phyloP scores from a whole-genome alignment of 2,329 filamentous ascomycete species.

The Phaeosphaeriaceae sp. region DNA sequence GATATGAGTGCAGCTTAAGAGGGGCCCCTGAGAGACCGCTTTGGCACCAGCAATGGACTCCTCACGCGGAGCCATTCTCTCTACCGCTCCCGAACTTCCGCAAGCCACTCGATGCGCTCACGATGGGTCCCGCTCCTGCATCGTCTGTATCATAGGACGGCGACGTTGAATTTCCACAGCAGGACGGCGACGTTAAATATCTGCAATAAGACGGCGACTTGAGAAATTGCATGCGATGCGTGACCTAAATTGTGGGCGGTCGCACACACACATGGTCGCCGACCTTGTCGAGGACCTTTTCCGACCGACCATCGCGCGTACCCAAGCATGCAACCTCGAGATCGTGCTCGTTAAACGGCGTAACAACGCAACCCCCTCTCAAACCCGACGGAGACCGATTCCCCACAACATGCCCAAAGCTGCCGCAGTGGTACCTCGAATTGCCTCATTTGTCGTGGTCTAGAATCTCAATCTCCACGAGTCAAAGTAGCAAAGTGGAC shows the following conservation, averaged over 20 bases:
- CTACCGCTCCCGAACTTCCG: constrained; percentile 1
- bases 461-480: constrained; percentile 5
- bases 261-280: not conserved
- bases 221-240: not conserved
- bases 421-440: not conserved
- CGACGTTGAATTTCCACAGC: not conserved
- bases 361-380: not conserved
- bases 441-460: constrained; percentile 1
- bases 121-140: not conserved
- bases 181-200: not conserved
- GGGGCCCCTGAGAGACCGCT: not conserved
- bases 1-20: not conserved
- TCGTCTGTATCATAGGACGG: not conserved
- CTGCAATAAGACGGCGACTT: not conserved
- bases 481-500: constrained; percentile 4
- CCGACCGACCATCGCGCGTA: not conserved
- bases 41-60: not conserved
- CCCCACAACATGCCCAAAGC: not conserved
- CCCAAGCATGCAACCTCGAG: not conserved
- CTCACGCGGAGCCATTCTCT: not conserved
- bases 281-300: not conserved
- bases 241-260: not conserved
- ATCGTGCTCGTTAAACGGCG: not conserved
- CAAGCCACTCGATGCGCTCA: not conserved
- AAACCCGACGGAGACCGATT: not conserved